Conservation (phyloP, 768 basidiomycete species). For the Pleurotus cornucopiae region DNA sequence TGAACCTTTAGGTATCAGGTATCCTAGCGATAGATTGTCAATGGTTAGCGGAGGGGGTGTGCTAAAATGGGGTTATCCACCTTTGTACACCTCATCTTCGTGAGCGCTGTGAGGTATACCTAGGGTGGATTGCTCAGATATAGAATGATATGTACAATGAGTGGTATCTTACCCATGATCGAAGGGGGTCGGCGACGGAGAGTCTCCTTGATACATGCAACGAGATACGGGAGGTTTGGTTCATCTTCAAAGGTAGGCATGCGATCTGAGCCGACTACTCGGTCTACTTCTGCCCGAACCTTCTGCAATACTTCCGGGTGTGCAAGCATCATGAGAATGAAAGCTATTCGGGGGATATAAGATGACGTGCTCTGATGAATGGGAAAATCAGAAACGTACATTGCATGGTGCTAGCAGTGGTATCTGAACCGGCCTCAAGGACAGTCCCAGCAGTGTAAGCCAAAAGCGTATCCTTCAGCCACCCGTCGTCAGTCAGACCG, state of each 20-base stretch:
- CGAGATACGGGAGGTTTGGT: constrained; percentile 44
- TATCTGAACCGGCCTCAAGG: constrained; percentile 26
- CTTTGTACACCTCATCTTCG: constrained; percentile 4
- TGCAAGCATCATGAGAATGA: constrained; percentile 9
- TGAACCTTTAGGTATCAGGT: constrained; percentile 2
- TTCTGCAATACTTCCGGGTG: constrained; percentile 42
- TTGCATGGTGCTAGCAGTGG: constrained; percentile 21
- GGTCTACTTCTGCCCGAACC: constrained; percentile 50
- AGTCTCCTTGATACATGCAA: constrained; percentile 40
- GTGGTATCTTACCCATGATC: constrained; percentile 29
- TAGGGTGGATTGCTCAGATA: not conserved
- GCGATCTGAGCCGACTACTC: constrained; percentile 31
- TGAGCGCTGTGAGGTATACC: constrained; percentile 3
- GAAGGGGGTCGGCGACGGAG: constrained; percentile 46
- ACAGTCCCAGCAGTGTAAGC: constrained; percentile 23
- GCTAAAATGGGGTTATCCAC: not conserved
- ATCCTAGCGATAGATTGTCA: not conserved
- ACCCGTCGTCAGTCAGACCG: constrained; percentile 22
- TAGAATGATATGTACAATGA: too few relatives aligned
- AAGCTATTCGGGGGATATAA: constrained; percentile 14
- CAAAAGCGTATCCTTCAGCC: constrained; percentile 24
- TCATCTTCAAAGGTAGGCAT: constrained; percentile 37
- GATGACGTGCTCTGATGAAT: constrained; percentile 2
- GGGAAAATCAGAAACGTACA: constrained; percentile 21
- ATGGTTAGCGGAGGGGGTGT: not conserved